A percentile compares a stretch with the other conserved stretches of the same genome.
Conservation (phyloP, 139 green algal species). For the Dunaliella sp. region DNA sequence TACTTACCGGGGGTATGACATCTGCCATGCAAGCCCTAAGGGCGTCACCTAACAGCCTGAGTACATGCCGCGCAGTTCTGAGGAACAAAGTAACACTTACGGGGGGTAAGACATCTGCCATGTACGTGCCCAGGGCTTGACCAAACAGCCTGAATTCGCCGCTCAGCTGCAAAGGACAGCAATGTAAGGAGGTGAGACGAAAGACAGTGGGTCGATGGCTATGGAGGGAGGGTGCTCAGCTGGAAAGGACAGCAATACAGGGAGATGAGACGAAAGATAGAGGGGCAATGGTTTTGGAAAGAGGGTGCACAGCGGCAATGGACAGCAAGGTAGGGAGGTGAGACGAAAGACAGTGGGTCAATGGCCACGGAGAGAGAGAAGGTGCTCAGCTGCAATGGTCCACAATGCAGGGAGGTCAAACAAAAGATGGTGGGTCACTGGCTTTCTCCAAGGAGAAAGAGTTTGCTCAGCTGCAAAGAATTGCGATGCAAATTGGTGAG, state of each 20-base stretch:
- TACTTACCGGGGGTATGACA: no score
- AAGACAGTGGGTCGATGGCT: neutral
- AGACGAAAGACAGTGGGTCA: neutral
- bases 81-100: no score
- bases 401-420: no score
- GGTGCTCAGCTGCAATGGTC: no score
- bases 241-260: neutral
- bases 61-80: no score
- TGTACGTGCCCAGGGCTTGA: slow-evolving; percentile 18
- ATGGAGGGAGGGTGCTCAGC: neutral
- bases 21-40: no score
- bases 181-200: neutral
- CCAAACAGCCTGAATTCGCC: slow-evolving; percentile 23
- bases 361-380: neutral
- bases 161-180: slow-evolving; percentile 33
- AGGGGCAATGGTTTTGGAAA: neutral
- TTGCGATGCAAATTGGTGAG: no score
- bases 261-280: neutral
- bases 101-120: slow-evolving; percentile 11
- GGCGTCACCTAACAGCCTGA: no score
- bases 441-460: no score
- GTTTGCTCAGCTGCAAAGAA: no score
- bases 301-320: neutral
- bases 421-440: no score
- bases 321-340: neutral